phyloP scores from a whole-genome alignment of 306 rosid species.

The Inga oerstediana region DNA sequence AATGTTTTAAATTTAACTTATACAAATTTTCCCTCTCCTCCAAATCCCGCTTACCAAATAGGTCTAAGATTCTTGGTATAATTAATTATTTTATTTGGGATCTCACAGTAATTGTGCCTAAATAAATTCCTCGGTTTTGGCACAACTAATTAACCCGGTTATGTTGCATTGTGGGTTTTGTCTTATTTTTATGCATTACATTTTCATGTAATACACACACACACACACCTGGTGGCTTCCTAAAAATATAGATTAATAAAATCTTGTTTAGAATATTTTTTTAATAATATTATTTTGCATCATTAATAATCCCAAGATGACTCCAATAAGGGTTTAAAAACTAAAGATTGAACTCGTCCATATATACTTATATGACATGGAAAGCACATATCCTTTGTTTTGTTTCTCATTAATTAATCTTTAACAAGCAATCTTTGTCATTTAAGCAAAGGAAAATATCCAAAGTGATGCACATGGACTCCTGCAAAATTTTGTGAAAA shows the following conservation, averaged over 20 bases:
- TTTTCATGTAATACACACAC: neutral
- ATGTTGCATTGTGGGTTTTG: neutral
- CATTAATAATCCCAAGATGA: neutral
- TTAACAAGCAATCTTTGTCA: neutral
- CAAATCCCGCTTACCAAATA: no score
- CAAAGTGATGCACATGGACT: neutral
- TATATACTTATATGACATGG: neutral
- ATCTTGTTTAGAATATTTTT: neutral
- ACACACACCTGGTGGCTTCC: neutral
- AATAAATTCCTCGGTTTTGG: neutral
- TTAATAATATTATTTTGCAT: no score
- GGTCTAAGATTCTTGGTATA: no score
- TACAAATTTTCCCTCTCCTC: no score
- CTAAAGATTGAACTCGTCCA: neutral
- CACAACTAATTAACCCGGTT: neutral
- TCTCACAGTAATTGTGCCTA: no score
- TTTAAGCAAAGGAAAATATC: neutral
- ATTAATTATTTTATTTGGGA: no score
- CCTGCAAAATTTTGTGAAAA: neutral
- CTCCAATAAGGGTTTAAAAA: neutral
- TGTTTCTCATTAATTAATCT: neutral
- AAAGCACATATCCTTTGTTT: neutral
- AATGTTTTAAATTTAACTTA: no score
- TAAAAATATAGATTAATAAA: neutral
- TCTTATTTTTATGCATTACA: neutral